Percentiles rank a stretch among this genome's conserved stretches.
Evolutionary conservation across 805 yeast genomes (phyloP).

Genomic region (Wickerhamiella occidentalis): DNA sequence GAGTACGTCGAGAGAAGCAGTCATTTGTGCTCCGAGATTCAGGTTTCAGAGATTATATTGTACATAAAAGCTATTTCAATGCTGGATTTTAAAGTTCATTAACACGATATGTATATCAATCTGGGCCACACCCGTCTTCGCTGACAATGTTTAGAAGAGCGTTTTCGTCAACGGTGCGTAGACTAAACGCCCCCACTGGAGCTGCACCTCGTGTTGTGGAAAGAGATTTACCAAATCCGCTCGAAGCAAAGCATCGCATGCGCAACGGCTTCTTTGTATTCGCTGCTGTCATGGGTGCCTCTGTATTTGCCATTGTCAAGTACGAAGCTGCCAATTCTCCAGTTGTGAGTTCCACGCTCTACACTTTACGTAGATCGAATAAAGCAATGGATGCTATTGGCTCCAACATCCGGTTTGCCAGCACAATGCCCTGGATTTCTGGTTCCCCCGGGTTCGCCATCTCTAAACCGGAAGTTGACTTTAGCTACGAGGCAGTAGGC

Average conservation of each 20-base stretch:
- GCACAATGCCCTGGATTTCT: constrained; percentile 75
- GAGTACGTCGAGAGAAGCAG: too few species aligned
- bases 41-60: too few species aligned
- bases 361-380: constrained; percentile 67
- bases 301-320: constrained; percentile 64
- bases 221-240: constrained; percentile 53
- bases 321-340: constrained; percentile 90
- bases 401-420: constrained; percentile 57
- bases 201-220: background rate
- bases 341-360: constrained; percentile 72
- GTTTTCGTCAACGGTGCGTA: background rate
- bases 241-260: constrained; percentile 38
- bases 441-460: constrained; percentile 62
- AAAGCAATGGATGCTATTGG: constrained; percentile 56
- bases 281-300: constrained; percentile 39
- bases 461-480: constrained; percentile 67
- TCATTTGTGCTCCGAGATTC: too few species aligned
- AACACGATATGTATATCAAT: too few species aligned
- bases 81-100: too few species aligned
- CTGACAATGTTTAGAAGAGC: constrained; percentile 6
- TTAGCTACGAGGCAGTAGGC: constrained; percentile 61
- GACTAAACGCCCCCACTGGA: background rate
- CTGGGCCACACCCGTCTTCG: too few species aligned
- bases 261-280: constrained; percentile 46
- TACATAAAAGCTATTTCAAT: too few species aligned